Evolutionary conservation across 169 alveolate genomes (phyloP).

Genomic region (Pseudocohnilembus persalinus): DNA sequence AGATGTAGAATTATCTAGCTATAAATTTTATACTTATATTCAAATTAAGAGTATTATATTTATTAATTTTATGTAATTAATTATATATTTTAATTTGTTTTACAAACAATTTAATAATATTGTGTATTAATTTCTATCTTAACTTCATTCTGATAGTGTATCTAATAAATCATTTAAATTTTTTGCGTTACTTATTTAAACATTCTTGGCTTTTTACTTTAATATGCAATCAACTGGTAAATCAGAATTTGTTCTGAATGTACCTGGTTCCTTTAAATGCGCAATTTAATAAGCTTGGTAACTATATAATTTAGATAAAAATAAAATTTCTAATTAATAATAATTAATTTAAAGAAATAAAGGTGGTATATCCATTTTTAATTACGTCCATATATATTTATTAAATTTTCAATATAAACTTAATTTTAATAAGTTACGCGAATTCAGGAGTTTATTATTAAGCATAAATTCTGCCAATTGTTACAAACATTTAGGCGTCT

Average conservation of each 20-base stretch:
- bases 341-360: background rate
- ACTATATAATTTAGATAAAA: background rate
- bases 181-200: background rate
- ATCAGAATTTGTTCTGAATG: background rate
- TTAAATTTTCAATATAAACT: too few species aligned
- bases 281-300: background rate
- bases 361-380: background rate
- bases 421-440: too few species aligned
- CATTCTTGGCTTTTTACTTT: background rate
- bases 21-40: too few species aligned
- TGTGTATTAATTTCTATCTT: background rate
- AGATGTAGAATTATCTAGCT: too few species aligned
- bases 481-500: background rate
- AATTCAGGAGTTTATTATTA: background rate
- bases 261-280: background rate
- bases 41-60: too few species aligned
- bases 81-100: too few species aligned
- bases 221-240: background rate
- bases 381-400: too few species aligned
- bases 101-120: too few species aligned
- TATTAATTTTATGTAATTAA: too few species aligned
- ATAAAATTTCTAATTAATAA: background rate
- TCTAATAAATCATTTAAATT: background rate
- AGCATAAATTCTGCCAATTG: background rate
- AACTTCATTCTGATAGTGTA: background rate